These are phyloP conservation scores for Triangularia setosa DNA, from an alignment of 2,329 filamentous ascomycete genomes.

Conservation along the genomic window DNA sequence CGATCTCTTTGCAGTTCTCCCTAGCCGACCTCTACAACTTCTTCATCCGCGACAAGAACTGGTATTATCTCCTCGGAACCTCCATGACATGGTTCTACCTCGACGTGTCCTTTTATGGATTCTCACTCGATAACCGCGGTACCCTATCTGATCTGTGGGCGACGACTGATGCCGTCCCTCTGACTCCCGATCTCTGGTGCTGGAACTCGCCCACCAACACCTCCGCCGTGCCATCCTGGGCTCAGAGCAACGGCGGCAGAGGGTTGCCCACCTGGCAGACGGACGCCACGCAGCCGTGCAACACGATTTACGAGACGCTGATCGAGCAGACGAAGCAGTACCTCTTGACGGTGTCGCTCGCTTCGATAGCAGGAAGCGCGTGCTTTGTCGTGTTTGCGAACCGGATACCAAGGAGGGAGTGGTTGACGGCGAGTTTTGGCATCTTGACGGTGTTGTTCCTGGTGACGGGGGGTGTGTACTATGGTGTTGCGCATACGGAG, in stretches of 20 bases:
- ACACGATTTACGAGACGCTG: slow-evolving; percentile 49
- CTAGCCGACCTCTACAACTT: slow-evolving; percentile 46
- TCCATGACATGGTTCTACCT: slow-evolving; percentile 51
- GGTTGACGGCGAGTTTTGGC: slow-evolving; percentile 48
- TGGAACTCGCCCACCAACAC: slow-evolving; percentile 46
- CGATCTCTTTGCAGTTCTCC: slow-evolving; percentile 47
- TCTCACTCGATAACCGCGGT: slow-evolving; percentile 45
- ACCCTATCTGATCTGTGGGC: slow-evolving; percentile 43
- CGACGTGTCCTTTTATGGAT: slow-evolving; percentile 56
- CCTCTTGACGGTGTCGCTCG: slow-evolving; percentile 47
- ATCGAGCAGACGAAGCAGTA: slow-evolving; percentile 52
- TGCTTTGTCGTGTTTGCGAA: slow-evolving; percentile 48
- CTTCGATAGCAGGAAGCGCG: slow-evolving; percentile 47
- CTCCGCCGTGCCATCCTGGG: slow-evolving; percentile 43
- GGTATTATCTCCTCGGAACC: slow-evolving; percentile 44
- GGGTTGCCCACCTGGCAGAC: slow-evolving; percentile 48
- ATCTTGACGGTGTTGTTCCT: slow-evolving; percentile 45
- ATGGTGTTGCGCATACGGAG: slow-evolving; percentile 40
- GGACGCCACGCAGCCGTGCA: slow-evolving; percentile 45
- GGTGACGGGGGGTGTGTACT: slow-evolving; percentile 48
- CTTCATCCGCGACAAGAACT: slow-evolving; percentile 47
- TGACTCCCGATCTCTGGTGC: slow-evolving; percentile 40
- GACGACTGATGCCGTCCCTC: slow-evolving; percentile 31
- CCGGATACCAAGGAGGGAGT: slow-evolving; percentile 44
- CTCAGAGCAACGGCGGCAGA: slow-evolving; percentile 24